phyloP scores from a whole-genome alignment of 169 alveolate species.

The Plasmodium chabaudi region DNA sequence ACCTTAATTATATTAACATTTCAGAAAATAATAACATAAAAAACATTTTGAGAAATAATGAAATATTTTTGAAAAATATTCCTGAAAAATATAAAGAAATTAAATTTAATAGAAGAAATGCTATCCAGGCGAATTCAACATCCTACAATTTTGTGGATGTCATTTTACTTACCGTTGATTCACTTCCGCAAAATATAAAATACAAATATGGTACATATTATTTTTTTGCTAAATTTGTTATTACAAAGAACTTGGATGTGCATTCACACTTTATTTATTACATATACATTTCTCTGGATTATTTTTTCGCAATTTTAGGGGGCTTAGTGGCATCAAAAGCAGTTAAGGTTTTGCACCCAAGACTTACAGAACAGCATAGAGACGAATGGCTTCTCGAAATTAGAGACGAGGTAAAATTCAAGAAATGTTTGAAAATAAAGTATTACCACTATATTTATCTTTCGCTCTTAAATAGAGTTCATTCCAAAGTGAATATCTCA shows the following conservation, averaged over 20 bases:
- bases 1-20: conserved; percentile 14
- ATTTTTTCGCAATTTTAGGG: conserved; percentile 12
- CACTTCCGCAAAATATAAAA: conserved; percentile 43
- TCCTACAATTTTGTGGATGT: conserved; percentile 67
- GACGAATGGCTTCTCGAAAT: conserved; percentile 71
- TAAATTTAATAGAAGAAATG: conserved; percentile 31
- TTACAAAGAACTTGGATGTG: neutral
- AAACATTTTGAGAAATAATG: conserved; percentile 56
- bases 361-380: conserved; percentile 69
- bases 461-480: too few species aligned
- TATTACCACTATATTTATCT: too few species aligned
- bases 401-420: conserved; percentile 34
- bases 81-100: conserved; percentile 40
- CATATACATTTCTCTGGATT: too few species aligned
- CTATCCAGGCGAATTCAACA: conserved; percentile 13
- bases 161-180: conserved; percentile 50
- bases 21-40: conserved; percentile 32
- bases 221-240: neutral
- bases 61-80: conserved; percentile 18
- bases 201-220: conserved; percentile 51
- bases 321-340: conserved; percentile 73
- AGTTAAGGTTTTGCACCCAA: conserved; percentile 64
- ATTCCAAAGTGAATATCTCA: too few species aligned
- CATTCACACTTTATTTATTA: neutral
- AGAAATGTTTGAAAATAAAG: neutral